Conservation (phyloP, 495 filamentous ascomycete species). For the Geopyxis carbonaria region DNA sequence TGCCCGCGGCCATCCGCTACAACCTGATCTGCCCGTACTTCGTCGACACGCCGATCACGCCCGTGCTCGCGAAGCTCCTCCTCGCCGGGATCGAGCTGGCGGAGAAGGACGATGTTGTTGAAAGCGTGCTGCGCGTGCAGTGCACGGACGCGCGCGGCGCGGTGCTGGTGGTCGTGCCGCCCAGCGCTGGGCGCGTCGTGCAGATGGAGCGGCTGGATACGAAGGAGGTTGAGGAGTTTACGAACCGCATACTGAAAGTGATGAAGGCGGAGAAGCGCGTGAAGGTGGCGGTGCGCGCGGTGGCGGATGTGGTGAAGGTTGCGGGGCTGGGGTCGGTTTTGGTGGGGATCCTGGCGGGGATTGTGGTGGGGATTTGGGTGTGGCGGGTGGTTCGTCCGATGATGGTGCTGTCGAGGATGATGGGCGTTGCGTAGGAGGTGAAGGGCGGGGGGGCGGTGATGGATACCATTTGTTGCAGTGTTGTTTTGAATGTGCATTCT, state of each 20-base stretch:
- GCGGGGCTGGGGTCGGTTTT: conserved; percentile 8
- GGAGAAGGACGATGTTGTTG: conserved; percentile 38
- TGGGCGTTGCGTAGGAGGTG: too few species aligned
- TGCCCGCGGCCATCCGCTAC: conserved; percentile 33
- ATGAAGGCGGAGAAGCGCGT: conserved; percentile 13
- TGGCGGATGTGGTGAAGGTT: conserved; percentile 11
- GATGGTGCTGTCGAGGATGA: too few species aligned
- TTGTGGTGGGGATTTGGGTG: too few species aligned
- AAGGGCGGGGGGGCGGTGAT: too few species aligned
- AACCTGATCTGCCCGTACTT: conserved; percentile 51
- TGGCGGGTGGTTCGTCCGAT: too few species aligned
- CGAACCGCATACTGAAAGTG: conserved; percentile 15
- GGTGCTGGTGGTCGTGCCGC: conserved; percentile 14
- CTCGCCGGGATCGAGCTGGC: conserved; percentile 39
- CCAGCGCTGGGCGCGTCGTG: conserved; percentile 12
- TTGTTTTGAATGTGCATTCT: too few species aligned
- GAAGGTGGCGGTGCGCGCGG: background rate
- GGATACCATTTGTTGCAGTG: too few species aligned
- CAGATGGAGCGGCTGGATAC: conserved; percentile 18
- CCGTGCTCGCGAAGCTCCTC: conserved; percentile 27
- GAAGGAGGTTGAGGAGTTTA: conserved; percentile 17
- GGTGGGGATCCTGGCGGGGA: too few species aligned
- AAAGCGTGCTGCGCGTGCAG: conserved; percentile 27
- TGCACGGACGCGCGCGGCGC: conserved; percentile 9
- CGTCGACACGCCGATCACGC: conserved; percentile 44